Conservation (phyloP, 1,284 basidiomycete genomes). For the Exobasidium rhododendri region DNA sequence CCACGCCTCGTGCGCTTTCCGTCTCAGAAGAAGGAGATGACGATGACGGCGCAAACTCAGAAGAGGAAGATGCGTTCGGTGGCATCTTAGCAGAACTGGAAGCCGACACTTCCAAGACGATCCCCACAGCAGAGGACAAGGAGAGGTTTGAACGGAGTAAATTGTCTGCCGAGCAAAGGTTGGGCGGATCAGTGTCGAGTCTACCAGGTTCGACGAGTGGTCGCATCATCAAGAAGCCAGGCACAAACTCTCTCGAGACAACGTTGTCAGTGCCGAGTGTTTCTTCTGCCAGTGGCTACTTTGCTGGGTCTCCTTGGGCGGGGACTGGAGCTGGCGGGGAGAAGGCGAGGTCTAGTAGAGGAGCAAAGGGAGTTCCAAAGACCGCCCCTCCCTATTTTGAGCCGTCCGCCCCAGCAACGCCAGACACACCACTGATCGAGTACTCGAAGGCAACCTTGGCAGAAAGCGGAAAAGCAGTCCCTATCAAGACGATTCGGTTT, state of each 20-base stretch:
- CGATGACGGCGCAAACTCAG: constrained; percentile 20
- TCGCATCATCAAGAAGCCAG: constrained; percentile 6
- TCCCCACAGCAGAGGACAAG: constrained; percentile 69
- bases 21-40: constrained; percentile 3
- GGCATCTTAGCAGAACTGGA: constrained; percentile 69
- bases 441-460: constrained; percentile 26
- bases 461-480: constrained; percentile 43
- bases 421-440: neutral
- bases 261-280: neutral
- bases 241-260: neutral
- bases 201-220: constrained; percentile 24
- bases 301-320: constrained; percentile 19
- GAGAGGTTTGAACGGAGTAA: constrained; percentile 72
- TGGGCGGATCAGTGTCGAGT: constrained; percentile 38
- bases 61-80: constrained; percentile 67
- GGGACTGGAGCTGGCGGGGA: constrained; percentile 15
- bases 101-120: constrained; percentile 71
- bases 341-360: neutral
- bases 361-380: constrained; percentile 1
- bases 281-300: constrained; percentile 13
- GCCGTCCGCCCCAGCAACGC: constrained; percentile 7
- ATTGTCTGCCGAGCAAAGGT: constrained; percentile 66
- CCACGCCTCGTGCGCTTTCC: neutral
- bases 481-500: constrained; percentile 68
- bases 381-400: neutral